Evolutionary conservation across 441 rosid genomes (phyloP), one percentile per base, ranked within the genome.

Genomic region (Gossypium gossypioides): DNA sequence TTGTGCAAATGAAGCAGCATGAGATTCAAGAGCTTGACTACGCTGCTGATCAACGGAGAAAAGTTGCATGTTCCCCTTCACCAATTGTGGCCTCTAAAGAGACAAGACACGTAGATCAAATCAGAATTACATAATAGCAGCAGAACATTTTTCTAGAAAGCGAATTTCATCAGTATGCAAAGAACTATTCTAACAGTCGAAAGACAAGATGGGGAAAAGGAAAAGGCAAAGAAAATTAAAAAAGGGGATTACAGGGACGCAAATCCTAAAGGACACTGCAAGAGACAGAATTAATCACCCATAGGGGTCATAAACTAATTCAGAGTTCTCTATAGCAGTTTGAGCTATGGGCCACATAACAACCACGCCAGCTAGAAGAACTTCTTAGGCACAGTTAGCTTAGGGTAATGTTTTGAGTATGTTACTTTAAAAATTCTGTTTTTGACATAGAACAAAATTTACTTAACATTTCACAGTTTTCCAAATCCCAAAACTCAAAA

Each of bases 1-100:
- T 73, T 90, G 87, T n/a, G 98, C 95, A 81, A 93, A 96, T 37
- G 99, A 83, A 6, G 99, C 97, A 77, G 99, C 97, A 87, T 96
- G 99, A 34, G 99, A 97, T 82, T 96, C 99, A 75, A 93, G 98
- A 59, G 98, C 98, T 86, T 93, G 99, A 85, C 99, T 93, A 55
- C 98, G 95, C 85, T 96, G 98, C 85, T 96, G 98, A 64, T 93
- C 97, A 72, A 96, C 86, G 21, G 99, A 96, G 82, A 89, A 96
- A 77, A 96, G 97, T 79, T 96, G 99, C 99, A 96, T 91, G 76
- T 90, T 93, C 76, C 98, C 99, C 84, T 91, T 96, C 21, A 96
- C 99, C 77, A 96, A 78, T 84, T 93, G 97, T 76, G 89, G 90
- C 84, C 95, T 87, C 99, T 27, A 81, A 74, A 80, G 74, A 73